A percentile compares a stretch with the other conserved stretches of the same genome.
Conservation (phyloP, 164 flowering plant species). For the Paratinospora sagittata region DNA sequence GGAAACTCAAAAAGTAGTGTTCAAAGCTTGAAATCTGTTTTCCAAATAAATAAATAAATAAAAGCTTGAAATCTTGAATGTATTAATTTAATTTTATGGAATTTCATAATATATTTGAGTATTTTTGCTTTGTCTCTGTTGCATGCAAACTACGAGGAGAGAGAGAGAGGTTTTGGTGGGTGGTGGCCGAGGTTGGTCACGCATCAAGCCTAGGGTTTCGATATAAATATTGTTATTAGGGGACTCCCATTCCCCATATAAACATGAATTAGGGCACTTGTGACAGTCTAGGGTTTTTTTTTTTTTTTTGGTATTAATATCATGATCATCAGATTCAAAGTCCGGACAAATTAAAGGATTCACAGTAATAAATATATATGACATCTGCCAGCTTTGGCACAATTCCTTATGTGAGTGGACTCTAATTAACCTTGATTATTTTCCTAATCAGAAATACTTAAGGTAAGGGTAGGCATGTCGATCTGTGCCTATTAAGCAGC, state of each 20-base stretch:
- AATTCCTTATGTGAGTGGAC: too few relatives aligned
- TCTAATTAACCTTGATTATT: too few relatives aligned
- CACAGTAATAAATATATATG: too few relatives aligned
- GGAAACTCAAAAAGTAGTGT: slow-evolving; percentile 23
- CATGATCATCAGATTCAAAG: neutral
- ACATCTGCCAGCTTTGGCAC: too few relatives aligned
- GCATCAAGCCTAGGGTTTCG: slow-evolving; percentile 21
- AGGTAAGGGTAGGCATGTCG: too few relatives aligned
- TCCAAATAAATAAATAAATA: too few relatives aligned
- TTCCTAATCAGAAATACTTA: too few relatives aligned
- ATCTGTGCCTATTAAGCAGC: too few relatives aligned
- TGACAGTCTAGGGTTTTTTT: neutral
- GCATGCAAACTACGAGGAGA: slow-evolving; percentile 58
- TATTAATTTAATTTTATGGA: slow-evolving; percentile 29
- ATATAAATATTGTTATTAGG: slow-evolving; percentile 13
- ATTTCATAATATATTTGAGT: slow-evolving; percentile 34
- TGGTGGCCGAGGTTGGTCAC: slow-evolving; percentile 18
- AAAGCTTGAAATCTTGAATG: too few relatives aligned
- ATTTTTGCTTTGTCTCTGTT: slow-evolving; percentile 34
- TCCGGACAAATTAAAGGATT: neutral
- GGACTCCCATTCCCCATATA: slow-evolving; percentile 25
- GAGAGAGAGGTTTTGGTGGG: neutral
- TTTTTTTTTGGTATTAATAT: slow-evolving; percentile 6
- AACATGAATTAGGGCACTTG: slow-evolving; percentile 9
- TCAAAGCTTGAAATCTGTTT: slow-evolving; percentile 28